Base-by-base conservation (phyloP, 78 protist genomes). In the Diacronema lutheri region DNA sequence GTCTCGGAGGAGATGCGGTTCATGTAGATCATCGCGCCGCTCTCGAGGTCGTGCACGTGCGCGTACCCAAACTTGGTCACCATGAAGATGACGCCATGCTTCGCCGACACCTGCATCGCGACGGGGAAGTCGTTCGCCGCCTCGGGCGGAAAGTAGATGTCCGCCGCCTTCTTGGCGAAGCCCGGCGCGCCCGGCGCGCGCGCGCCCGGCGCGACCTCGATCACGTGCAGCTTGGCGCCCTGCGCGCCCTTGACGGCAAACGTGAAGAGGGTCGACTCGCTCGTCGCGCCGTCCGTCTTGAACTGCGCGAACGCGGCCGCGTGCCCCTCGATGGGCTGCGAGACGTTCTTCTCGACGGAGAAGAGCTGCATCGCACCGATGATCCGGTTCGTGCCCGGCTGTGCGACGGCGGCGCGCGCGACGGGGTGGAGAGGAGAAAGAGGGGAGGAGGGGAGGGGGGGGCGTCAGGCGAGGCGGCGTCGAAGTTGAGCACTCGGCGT, bases 71-170 rank as follows among this genome's bases (percentile, higher is more conserved):
- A 69, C 90, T 96, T 93, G 69, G 98, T 95, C 89, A 99, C 83
- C 87, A 98, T 55, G 92, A 78, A 98, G 88, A 96, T 50, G 50
- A 95, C 78, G 50, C 94, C 94, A 84, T 92, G 92, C 91, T 92
- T 91, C 65, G 4, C 16, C 29, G 50, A 1, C 79, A 91, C 38
- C 73, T 95, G 96, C 97, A 97, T 94, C 74, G 98, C 95, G 20
- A 98, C 98, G 21, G 99, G 99, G 95, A 98, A 97, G 85, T 98
- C 99, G 37, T 60, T 69, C 21, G 95, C 92, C 21, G 93, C 95
- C 81, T 95, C 97, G 25, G 92, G 96, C 14, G 98, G 96, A 78
- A 86, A 92, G 83, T 66, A 74, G 38, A 98, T 90, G 56, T 94
- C 95, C 20, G 86, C 91, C 3, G 86, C 56, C 61, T 88, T 86